Evolutionary conservation across 129 eudicot species (phyloP).

Genomic region (Deinandra increscens): DNA sequence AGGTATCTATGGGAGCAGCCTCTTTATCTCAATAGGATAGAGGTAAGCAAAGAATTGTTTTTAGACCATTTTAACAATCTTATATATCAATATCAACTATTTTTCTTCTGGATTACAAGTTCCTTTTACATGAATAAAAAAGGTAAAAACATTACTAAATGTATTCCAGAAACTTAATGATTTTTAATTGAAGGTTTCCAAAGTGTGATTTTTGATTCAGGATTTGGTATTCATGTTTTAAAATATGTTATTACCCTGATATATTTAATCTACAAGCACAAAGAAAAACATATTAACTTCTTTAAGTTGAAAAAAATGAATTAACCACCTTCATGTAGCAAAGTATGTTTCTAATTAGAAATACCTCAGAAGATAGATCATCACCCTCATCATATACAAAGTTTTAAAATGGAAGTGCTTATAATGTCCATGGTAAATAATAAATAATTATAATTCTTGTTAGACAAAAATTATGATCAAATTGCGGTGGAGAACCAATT

Average conservation of each 20-base stretch:
- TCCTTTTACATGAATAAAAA: background rate
- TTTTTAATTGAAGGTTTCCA: background rate
- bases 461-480: background rate
- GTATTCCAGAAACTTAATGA: background rate
- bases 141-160: background rate
- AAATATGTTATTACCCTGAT: background rate
- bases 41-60: too few relatives aligned
- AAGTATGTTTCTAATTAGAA: background rate
- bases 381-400: constrained; percentile 9
- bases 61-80: constrained; percentile 2
- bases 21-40: too few relatives aligned
- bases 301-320: background rate
- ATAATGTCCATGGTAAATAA: background rate
- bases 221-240: background rate
- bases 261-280: background rate
- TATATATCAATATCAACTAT: background rate
- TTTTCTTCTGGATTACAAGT: background rate
- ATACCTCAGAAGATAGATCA: background rate
- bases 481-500: background rate
- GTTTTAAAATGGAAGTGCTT: background rate
- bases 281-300: background rate
- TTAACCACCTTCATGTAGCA: background rate
- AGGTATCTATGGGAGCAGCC: too few relatives aligned
- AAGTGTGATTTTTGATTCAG: background rate
- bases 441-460: background rate